Conservation (phyloP, 2,329 filamentous ascomycete species). For the Chrysoporthe puriensis region DNA sequence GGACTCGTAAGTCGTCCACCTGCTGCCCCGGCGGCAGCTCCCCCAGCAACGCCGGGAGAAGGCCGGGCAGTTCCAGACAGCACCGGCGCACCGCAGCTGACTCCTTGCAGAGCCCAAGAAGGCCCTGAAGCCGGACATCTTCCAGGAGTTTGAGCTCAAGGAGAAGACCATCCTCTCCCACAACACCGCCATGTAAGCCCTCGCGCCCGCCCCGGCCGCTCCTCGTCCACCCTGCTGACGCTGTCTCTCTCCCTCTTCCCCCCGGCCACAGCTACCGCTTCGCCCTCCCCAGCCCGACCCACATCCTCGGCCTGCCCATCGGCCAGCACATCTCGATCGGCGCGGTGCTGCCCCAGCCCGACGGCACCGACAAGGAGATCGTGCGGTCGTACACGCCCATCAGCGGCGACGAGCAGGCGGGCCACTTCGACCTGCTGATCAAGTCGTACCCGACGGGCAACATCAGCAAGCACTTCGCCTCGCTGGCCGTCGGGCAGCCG, state of each 20-base stretch:
- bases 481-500: slow-evolving; percentile 78
- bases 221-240: no score
- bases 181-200: slow-evolving; percentile 89
- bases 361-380: slow-evolving; percentile 79
- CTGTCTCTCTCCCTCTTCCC: not conserved
- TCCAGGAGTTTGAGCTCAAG: slow-evolving; percentile 90
- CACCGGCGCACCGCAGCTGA: slow-evolving; percentile 9
- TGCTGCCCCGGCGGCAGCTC: not conserved
- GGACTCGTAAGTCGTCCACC: slow-evolving; percentile 61
- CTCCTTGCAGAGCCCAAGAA: slow-evolving; percentile 68
- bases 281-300: slow-evolving; percentile 73
- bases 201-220: slow-evolving; percentile 1
- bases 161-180: slow-evolving; percentile 96
- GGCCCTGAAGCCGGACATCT: slow-evolving; percentile 82
- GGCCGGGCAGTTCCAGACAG: not conserved
- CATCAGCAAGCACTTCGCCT: slow-evolving; percentile 91
- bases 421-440: slow-evolving; percentile 94
- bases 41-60: slow-evolving; percentile 5
- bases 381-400: slow-evolving; percentile 92
- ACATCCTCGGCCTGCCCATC: slow-evolving; percentile 94
- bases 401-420: slow-evolving; percentile 84
- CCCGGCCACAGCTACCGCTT: slow-evolving; percentile 76
- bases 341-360: slow-evolving; percentile 68
- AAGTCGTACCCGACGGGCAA: slow-evolving; percentile 98
- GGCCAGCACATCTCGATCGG: slow-evolving; percentile 98